Evolutionary conservation across 2,329 filamentous ascomycete genomes (phyloP).

Genomic region (Monilinia fructicola): DNA sequence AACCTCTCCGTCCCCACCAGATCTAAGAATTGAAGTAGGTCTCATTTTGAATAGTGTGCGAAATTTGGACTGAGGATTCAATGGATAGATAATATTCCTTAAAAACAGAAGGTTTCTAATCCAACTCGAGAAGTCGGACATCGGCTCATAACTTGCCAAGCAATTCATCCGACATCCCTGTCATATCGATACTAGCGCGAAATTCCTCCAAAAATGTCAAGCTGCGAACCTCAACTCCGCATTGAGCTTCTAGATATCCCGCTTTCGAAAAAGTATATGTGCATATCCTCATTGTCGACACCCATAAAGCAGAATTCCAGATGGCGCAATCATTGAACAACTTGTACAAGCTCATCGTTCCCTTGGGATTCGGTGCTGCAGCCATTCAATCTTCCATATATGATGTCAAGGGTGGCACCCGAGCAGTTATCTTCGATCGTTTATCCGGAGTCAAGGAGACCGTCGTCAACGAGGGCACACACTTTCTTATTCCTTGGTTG

Average conservation of each 20-base stretch:
- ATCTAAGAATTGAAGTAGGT: conserved; percentile 39
- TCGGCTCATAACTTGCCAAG: conserved; percentile 31
- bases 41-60: conserved; percentile 37
- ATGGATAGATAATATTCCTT: not conserved
- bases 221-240: conserved; percentile 19
- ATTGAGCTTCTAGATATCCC: conserved; percentile 20
- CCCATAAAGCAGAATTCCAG: conserved; percentile 28
- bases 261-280: conserved; percentile 24
- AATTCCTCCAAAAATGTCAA: conserved; percentile 36
- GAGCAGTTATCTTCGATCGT: conserved; percentile 97
- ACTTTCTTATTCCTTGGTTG: conserved; percentile 94
- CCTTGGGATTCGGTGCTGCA: conserved; percentile 66
- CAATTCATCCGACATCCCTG: conserved; percentile 26
- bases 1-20: conserved; percentile 38
- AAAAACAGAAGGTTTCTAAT: conserved; percentile 7
- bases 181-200: conserved; percentile 31
- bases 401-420: conserved; percentile 92
- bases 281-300: conserved; percentile 20
- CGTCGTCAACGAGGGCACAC: conserved; percentile 93
- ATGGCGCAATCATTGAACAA: conserved; percentile 57
- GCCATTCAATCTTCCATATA: conserved; percentile 80
- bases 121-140: conserved; percentile 20
- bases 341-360: conserved; percentile 70
- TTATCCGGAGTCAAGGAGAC: conserved; percentile 87
- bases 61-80: conserved; percentile 15